Percentiles rank a stretch among this genome's conserved stretches.
These are phyloP conservation scores for Chloris gayana DNA, from an alignment of 176 grass and related monocot species.

Conservation along the genomic window DNA sequence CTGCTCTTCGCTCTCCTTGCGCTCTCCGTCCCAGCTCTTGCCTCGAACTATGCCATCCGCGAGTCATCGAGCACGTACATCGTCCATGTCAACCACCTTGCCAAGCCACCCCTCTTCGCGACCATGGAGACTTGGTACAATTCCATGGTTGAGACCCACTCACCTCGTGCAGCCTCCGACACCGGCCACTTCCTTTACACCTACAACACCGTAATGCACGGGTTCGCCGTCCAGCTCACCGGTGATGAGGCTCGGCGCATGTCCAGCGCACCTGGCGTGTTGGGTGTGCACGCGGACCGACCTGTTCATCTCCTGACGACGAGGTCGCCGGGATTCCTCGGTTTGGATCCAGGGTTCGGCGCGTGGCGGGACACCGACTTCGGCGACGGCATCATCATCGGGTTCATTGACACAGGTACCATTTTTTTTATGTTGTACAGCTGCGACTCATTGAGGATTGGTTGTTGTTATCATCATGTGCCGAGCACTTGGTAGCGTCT, in stretches of 20 bases:
- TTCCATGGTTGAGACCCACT: neutral
- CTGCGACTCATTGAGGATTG: no score
- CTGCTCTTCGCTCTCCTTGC: no score
- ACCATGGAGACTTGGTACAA: neutral
- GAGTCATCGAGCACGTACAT: neutral
- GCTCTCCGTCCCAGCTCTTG: no score
- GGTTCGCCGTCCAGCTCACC: constrained; percentile 3
- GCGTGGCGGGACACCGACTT: constrained; percentile 24
- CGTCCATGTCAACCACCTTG: neutral
- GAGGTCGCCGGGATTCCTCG: constrained; percentile 24
- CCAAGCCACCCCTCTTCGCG: neutral
- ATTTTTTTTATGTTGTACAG: no score
- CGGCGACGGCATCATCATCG: neutral
- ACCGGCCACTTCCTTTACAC: neutral
- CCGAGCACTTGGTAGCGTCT: no score
- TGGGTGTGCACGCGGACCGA: constrained; percentile 9
- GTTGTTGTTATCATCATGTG: no score
- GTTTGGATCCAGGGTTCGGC: neutral
- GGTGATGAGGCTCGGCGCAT: constrained; percentile 15
- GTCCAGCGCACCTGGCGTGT: constrained; percentile 5
- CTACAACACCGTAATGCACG: constrained; percentile 9
- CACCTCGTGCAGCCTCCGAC: neutral
- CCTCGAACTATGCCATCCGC: neutral
- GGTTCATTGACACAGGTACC: constrained; percentile 7
- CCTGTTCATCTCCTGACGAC: constrained; percentile 4